phyloP scores from a whole-genome alignment of 2,329 filamentous ascomycete genomes.

The Calycina herbarum region DNA sequence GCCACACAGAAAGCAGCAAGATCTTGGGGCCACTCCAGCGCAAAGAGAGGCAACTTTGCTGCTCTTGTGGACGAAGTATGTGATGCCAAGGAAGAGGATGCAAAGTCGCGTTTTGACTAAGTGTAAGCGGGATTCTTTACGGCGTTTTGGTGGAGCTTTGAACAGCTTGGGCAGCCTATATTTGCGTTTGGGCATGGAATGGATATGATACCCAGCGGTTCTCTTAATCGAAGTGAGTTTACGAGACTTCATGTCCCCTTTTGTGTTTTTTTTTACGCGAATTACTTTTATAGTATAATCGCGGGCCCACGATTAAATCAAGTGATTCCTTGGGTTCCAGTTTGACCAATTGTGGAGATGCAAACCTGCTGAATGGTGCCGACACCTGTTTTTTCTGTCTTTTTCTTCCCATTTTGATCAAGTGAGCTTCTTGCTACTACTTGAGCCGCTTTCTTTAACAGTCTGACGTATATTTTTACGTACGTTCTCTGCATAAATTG shows the following conservation, averaged over 20 bases:
- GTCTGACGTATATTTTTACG: too few species aligned
- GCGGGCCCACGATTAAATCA: too few species aligned
- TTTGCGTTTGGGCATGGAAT: not conserved
- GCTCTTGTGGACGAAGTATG: slow-evolving; percentile 4
- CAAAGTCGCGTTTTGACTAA: slow-evolving; percentile 26
- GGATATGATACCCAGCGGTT: slow-evolving; percentile 12
- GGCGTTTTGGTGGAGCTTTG: not conserved
- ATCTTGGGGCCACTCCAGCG: slow-evolving; percentile 24
- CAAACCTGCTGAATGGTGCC: too few species aligned
- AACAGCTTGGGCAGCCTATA: not conserved
- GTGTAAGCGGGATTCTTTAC: not conserved
- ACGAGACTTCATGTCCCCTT: not conserved
- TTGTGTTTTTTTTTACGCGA: not conserved
- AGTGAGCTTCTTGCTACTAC: too few species aligned
- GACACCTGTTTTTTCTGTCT: too few species aligned
- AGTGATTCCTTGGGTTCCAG: too few species aligned
- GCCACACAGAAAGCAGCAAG: slow-evolving; percentile 25
- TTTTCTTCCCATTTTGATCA: too few species aligned
- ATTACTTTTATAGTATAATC: too few species aligned
- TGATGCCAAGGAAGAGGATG: slow-evolving; percentile 23
- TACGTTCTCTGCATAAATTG: too few species aligned
- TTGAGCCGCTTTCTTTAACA: too few species aligned
- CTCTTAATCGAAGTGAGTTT: not conserved
- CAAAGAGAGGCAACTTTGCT: slow-evolving; percentile 22
- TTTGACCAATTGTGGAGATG: too few species aligned